phyloP scores from a whole-genome alignment of 2,329 filamentous ascomycete species.

The Fusarium mangiferae region DNA sequence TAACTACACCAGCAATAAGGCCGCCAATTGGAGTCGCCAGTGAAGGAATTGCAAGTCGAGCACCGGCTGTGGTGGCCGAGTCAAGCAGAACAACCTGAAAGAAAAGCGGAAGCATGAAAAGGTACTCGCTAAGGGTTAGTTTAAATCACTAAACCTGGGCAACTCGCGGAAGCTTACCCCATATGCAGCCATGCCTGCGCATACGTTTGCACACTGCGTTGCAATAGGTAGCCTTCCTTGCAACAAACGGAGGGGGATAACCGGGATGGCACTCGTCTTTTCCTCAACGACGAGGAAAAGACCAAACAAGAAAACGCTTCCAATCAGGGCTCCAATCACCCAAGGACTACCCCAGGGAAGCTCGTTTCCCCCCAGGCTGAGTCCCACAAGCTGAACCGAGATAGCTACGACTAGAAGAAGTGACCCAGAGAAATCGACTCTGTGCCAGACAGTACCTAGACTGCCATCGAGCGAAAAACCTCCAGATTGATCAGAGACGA shows the following conservation, averaged over 20 bases:
- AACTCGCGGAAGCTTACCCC: conserved; percentile 57
- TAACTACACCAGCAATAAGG: conserved; percentile 66
- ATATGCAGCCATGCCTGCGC: conserved; percentile 69
- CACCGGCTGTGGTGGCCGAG: conserved; percentile 70
- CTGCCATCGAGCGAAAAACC: conserved; percentile 44
- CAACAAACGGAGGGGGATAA: conserved; percentile 67
- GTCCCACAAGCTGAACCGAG: conserved; percentile 64
- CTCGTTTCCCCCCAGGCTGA: conserved; percentile 67
- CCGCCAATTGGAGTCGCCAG: conserved; percentile 68
- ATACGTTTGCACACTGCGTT: conserved; percentile 68
- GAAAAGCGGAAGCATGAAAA: conserved; percentile 77
- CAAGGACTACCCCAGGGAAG: conserved; percentile 61
- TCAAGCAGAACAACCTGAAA: conserved; percentile 75
- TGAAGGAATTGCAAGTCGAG: conserved; percentile 71
- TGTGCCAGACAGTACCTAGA: conserved; percentile 58
- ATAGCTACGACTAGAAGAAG: conserved; percentile 67
- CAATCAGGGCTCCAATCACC: conserved; percentile 58
- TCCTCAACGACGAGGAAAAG: conserved; percentile 61
- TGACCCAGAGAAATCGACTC: conserved; percentile 68
- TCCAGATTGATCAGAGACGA: conserved; percentile 59
- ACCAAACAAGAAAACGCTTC: conserved; percentile 55
- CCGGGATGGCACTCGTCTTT: conserved; percentile 60
- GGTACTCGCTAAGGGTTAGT: conserved; percentile 55
- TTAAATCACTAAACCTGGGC: neutral
- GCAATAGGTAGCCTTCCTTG: conserved; percentile 64